Percentiles rank a stretch among this genome's conserved stretches.
Evolutionary conservation across 306 rosid species (phyloP).

Genomic region (Cyamopsis tetragonoloba): DNA sequence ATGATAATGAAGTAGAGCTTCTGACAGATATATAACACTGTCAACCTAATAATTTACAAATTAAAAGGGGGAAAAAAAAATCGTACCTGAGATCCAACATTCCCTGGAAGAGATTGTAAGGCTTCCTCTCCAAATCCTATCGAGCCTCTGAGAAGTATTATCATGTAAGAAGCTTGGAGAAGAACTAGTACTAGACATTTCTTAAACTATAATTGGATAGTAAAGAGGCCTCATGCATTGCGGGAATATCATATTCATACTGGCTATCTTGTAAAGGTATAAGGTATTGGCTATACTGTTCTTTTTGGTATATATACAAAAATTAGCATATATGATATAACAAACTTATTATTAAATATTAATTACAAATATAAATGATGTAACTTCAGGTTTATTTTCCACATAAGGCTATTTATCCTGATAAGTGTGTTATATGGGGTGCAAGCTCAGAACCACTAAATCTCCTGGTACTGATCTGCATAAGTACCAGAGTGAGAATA

Average conservation of each 20-base stretch:
- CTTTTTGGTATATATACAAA: not conserved
- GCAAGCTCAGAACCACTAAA: not conserved
- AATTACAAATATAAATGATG: not conserved
- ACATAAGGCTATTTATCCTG: not conserved
- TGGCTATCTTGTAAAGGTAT: not conserved
- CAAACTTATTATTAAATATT: not conserved
- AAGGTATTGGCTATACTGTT: not conserved
- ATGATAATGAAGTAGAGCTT: slow-evolving; percentile 8
- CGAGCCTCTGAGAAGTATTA: slow-evolving; percentile 69
- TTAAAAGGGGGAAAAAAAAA: slow-evolving; percentile 11
- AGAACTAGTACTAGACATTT: slow-evolving; percentile 10
- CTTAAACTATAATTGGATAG: slow-evolving; percentile 2
- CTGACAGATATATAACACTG: slow-evolving; percentile 16
- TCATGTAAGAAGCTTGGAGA: slow-evolving; percentile 24
- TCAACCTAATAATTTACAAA: slow-evolving; percentile 12
- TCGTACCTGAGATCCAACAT: slow-evolving; percentile 79
- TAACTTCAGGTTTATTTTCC: not conserved
- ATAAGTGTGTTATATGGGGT: not conserved
- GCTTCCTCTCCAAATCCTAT: slow-evolving; percentile 98
- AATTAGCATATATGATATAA: not conserved
- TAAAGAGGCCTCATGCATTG: not conserved
- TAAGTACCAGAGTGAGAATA: not conserved
- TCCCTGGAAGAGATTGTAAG: slow-evolving; percentile 90
- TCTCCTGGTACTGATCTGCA: not conserved
- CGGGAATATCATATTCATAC: slow-evolving; percentile 8